Evolutionary conservation across 2,329 filamentous ascomycete genomes (phyloP), one percentile per base, ranked within the genome.

Genomic region (Fusarium falciforme): DNA sequence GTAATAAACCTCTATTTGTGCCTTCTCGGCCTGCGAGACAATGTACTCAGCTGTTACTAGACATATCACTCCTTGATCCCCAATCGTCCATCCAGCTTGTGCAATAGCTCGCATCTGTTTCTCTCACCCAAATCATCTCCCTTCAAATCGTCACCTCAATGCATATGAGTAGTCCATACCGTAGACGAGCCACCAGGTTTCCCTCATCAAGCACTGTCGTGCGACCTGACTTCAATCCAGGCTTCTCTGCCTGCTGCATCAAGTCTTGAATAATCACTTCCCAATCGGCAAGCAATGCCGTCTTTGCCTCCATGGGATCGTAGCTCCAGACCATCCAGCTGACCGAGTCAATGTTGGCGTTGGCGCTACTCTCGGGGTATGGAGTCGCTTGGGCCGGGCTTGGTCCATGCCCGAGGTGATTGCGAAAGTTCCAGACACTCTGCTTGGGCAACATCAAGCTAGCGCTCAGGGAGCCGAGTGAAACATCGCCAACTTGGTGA

Each of bases 401-500:
- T 52, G 77, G 76, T 22, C 55, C 73, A 38, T 67, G 49, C 22
- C 44, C 47, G 17, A 59, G 40, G 44, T 58, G 66, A 33, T 61
- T 42, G 33, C 62, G 80, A 72, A 89, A 87, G 75, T 83, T 89
- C 84, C 87, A 87, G 42, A 89, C 83, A 67, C 85, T 84, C 65
- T 83, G 83, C 67, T 85, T 86, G 5, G 87, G 85, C 6, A 88
- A 77, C 66, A 90, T 87, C 81, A 90, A 85, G 68, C 84, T 87
- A 59, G 88, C 85, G 54, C 86, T 88, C 27, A 89, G 80, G n/a
- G 87, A 89, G 70, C 88, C 87, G 12, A 89, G 82, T 14, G 86
- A 85, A 17, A 87, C 84, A 65, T 88, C 86, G 17, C 83, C 84
- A 67, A 85, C 84, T 12, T 84, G 80, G 72, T 85, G 83, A 66